Base-by-base conservation (phyloP, 371 early-diverging fungal genomes). In the Homolaphlyctis polyrhiza region DNA sequence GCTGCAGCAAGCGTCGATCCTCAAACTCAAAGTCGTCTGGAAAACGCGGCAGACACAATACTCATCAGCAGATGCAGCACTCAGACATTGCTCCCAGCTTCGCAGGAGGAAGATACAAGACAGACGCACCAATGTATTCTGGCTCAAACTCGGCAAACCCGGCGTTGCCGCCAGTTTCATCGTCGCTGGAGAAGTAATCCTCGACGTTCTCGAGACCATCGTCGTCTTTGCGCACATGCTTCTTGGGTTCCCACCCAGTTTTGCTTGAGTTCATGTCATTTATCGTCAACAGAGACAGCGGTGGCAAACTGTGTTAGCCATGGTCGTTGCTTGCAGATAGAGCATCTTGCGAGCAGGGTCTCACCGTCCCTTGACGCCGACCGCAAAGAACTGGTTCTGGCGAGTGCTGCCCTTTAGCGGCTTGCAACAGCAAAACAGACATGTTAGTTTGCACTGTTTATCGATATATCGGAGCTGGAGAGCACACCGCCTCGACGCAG, bases 151-250 rank as follows among this genome's bases (percentile, higher is more conserved):
- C n/a, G n/a, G n/a, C n/a, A n/a, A n/a, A n/a, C n/a, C n/a, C n/a
- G n/a, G n/a, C n/a, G n/a, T n/a, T n/a, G n/a, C n/a, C n/a, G n/a
- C n/a, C n/a, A n/a, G n/a, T 33, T 27, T 55, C 55, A 27, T 27
- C 55, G 35, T 55, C 55, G 35, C 55, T 55, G 6, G 5, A 2
- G 55, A 55, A 55, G 35, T 8, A 55, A 33, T 11, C 55, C 30
- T 55, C 55, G 28, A 55, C 4, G 28, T 55, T 55, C 6, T 55
- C 55, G 8, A 55, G 4, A 25, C 55, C 55, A 25, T 55, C 55
- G 35, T 2, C 55, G 55, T 55, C 55, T 33, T 55, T 55, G 4
- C 55, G 55, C 8, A 55, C 55, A 21, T 4, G 21, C 55, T 55
- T 55, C 2, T 27, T 55, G 6, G 3, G 55, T 21, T 3, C 11